Percentiles rank a stretch among this genome's conserved stretches.
Conservation (phyloP, 768 basidiomycete species). For the Macrolepiota dolichaula region DNA sequence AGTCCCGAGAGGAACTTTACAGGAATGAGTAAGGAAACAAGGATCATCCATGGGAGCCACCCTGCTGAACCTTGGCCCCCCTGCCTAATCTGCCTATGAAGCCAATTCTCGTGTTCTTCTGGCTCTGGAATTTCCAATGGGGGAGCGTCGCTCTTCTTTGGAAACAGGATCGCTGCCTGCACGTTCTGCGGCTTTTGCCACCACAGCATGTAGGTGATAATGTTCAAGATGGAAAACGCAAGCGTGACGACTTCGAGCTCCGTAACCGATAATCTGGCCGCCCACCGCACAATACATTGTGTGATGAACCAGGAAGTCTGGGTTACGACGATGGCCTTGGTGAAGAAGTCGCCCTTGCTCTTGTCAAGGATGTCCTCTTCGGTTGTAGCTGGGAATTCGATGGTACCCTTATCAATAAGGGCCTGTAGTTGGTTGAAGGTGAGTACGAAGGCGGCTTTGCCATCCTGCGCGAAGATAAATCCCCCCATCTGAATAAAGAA, state of each 20-base stretch:
- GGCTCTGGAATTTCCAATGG: neutral
- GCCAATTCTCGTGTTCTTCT: neutral
- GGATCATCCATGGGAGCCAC: neutral
- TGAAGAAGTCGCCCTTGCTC: conserved; percentile 22
- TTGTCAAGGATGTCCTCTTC: conserved; percentile 19
- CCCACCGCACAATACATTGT: conserved; percentile 8
- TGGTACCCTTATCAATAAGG: neutral
- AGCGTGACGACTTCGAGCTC: neutral
- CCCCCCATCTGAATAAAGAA: conserved; percentile 14
- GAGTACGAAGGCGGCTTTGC: neutral
- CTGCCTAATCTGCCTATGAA: neutral
- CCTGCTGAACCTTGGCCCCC: neutral
- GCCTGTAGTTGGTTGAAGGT: neutral
- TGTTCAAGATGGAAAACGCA: neutral
- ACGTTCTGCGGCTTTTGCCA: conserved; percentile 4
- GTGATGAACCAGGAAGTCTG: conserved; percentile 22
- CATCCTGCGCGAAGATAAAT: conserved; percentile 4
- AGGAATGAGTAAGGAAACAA: neutral
- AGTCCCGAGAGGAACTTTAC: neutral
- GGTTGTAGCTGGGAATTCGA: conserved; percentile 11
- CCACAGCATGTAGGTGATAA: neutral
- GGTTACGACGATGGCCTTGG: conserved; percentile 19
- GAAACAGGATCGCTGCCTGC: neutral
- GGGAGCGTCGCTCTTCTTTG: neutral
- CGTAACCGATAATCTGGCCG: neutral